phyloP scores from a whole-genome alignment of 257 asterid species.

The Anisodus acutangulus region DNA sequence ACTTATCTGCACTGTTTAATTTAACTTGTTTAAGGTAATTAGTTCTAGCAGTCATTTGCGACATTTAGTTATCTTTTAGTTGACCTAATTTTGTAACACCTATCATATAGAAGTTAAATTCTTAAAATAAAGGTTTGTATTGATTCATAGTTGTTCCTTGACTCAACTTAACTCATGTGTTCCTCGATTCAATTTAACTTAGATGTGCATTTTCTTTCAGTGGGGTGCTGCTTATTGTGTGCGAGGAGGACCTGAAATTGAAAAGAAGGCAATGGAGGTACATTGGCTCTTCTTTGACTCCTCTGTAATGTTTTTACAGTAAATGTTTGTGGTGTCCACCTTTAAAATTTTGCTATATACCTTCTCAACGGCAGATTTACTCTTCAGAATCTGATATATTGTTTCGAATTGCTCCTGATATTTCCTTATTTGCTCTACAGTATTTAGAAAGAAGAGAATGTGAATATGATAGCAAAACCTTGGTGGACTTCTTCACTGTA shows the following conservation, averaged over 20 bases:
- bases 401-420: background rate
- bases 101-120: background rate
- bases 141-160: background rate
- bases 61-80: background rate
- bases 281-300: background rate
- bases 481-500: constrained; percentile 75
- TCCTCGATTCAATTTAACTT: background rate
- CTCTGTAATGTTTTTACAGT: background rate
- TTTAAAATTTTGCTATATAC: background rate
- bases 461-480: constrained; percentile 77
- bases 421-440: constrained; percentile 37
- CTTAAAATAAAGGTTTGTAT: background rate
- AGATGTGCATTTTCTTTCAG: constrained; percentile 40
- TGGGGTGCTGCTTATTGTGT: constrained; percentile 49
- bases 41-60: background rate
- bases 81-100: background rate
- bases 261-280: constrained; percentile 62
- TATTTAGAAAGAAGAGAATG: constrained; percentile 90
- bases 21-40: background rate
- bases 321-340: background rate
- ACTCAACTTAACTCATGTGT: background rate
- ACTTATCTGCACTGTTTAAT: too few species aligned
- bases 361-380: background rate
- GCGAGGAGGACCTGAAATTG: constrained; percentile 35
- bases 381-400: background rate